phyloP scores from a whole-genome alignment of 2,329 filamentous ascomycete genomes.

The Tympanopsis confertula region DNA sequence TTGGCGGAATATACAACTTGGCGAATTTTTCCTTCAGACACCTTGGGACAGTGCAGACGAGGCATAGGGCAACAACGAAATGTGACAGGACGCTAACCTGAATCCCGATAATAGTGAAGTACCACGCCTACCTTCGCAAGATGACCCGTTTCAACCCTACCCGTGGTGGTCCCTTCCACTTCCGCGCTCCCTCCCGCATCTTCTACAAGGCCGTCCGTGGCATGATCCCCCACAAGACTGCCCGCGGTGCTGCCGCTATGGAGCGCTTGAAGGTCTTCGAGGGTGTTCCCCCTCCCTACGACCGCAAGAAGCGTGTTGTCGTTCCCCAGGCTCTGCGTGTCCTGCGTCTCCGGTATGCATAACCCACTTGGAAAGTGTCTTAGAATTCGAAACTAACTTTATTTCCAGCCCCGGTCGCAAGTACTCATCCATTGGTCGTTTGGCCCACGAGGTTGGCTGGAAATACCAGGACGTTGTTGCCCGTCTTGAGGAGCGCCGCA shows the following conservation, averaged over 20 bases:
- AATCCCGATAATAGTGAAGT: constrained; percentile 71
- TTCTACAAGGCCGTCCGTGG: constrained; percentile 99
- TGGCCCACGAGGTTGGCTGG: constrained; percentile 99
- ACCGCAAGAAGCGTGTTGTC: constrained; percentile 99
- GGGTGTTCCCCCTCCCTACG: constrained; percentile 96
- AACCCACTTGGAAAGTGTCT: too few relatives aligned
- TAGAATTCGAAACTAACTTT: too few relatives aligned
- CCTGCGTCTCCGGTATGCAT: constrained; percentile 89
- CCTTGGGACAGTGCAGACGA: too few relatives aligned
- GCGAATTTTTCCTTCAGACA: too few relatives aligned
- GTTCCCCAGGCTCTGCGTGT: constrained; percentile 96
- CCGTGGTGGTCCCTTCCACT: constrained; percentile 99
- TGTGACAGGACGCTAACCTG: constrained; percentile 33
- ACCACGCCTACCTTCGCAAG: constrained; percentile 99
- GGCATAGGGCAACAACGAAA: constrained; percentile 2
- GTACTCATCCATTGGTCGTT: constrained; percentile 97
- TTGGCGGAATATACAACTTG: too few relatives aligned
- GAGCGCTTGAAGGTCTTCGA: constrained; percentile 99
- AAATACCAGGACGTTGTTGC: constrained; percentile 99
- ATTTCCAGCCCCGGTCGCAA: constrained; percentile 92
- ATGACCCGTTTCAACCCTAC: constrained; percentile 99
- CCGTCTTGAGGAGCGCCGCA: constrained; percentile 97
- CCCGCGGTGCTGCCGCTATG: constrained; percentile 88
- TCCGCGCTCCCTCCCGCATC: constrained; percentile 97
- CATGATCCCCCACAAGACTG: constrained; percentile 99